These are phyloP conservation scores for Avena atlantica DNA, from an alignment of 176 grass and related monocot genomes.

Conservation along the genomic window DNA sequence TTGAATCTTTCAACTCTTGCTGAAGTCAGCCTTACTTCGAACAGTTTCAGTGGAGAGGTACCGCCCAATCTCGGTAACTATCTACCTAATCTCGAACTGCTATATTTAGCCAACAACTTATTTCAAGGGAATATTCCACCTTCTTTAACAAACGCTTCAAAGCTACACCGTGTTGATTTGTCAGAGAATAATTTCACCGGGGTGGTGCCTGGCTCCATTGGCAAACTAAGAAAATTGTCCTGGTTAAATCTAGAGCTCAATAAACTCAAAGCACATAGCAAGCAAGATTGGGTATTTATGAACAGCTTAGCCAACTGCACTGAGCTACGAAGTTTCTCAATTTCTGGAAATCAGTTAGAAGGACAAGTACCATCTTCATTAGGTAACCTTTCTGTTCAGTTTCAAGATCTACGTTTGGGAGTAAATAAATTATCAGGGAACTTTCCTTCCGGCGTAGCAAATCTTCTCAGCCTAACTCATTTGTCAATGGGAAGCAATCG, in stretches of 20 bases:
- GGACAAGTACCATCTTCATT: background rate
- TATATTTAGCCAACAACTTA: background rate
- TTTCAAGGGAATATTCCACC: slow-evolving; percentile 7
- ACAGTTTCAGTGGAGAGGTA: background rate
- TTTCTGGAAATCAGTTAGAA: background rate
- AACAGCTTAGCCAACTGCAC: slow-evolving; percentile 29
- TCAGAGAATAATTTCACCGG: slow-evolving; percentile 6
- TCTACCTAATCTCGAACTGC: background rate
- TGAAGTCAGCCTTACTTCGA: background rate
- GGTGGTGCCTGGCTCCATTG: slow-evolving; percentile 13
- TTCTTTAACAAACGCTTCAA: slow-evolving; percentile 21
- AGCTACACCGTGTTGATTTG: background rate
- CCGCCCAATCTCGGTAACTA: background rate
- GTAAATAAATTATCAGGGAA: background rate
- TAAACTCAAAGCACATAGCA: background rate
- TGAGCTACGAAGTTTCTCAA: accelerated
- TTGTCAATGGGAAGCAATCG: background rate
- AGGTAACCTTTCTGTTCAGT: background rate
- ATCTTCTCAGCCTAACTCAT: background rate
- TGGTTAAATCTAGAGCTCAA: background rate
- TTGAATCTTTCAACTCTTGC: slow-evolving; percentile 11
- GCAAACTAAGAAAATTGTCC: background rate
- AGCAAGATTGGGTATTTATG: slow-evolving; percentile 22
- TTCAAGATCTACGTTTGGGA: background rate
- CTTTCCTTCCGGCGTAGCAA: background rate